Conservation (phyloP, 2,329 filamentous ascomycete genomes). For the Didymella exigua region DNA sequence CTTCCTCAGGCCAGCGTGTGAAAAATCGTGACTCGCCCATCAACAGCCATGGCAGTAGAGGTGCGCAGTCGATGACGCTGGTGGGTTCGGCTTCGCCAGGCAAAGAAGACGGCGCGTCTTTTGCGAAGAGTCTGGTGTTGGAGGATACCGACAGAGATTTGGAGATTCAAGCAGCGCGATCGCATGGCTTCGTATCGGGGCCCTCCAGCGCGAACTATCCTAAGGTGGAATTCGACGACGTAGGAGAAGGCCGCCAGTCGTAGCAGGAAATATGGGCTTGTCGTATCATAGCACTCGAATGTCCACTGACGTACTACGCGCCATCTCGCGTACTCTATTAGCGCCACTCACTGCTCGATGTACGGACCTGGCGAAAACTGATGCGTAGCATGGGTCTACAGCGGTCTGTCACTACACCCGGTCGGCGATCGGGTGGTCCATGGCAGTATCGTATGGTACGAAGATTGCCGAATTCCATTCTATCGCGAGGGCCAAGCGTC, state of each 20-base stretch:
- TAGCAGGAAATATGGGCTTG: background rate
- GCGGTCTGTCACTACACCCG: too few relatives aligned
- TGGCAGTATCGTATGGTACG: too few relatives aligned
- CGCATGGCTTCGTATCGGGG: background rate
- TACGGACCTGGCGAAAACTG: too few relatives aligned
- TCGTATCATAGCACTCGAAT: too few relatives aligned
- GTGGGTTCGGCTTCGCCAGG: slow-evolving; percentile 17
- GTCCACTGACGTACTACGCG: too few relatives aligned
- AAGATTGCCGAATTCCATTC: too few relatives aligned
- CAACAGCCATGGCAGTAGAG: slow-evolving; percentile 16
- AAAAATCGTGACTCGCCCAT: slow-evolving; percentile 12
- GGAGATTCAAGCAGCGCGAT: background rate
- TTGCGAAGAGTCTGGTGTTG: slow-evolving; percentile 7
- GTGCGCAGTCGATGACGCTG: slow-evolving; percentile 22
- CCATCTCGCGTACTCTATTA: too few relatives aligned
- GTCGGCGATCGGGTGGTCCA: too few relatives aligned
- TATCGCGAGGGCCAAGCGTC: too few relatives aligned
- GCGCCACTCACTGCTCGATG: too few relatives aligned
- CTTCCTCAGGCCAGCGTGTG: slow-evolving; percentile 7
- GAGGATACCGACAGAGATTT: background rate
- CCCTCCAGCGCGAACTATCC: background rate
- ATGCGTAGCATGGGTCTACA: too few relatives aligned
- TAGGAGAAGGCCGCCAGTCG: background rate
- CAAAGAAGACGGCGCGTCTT: slow-evolving; percentile 8
- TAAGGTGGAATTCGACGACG: background rate